These are phyloP conservation scores for Dothistroma pini DNA, from an alignment of 2,329 filamentous ascomycete species.

Conservation along the genomic window DNA sequence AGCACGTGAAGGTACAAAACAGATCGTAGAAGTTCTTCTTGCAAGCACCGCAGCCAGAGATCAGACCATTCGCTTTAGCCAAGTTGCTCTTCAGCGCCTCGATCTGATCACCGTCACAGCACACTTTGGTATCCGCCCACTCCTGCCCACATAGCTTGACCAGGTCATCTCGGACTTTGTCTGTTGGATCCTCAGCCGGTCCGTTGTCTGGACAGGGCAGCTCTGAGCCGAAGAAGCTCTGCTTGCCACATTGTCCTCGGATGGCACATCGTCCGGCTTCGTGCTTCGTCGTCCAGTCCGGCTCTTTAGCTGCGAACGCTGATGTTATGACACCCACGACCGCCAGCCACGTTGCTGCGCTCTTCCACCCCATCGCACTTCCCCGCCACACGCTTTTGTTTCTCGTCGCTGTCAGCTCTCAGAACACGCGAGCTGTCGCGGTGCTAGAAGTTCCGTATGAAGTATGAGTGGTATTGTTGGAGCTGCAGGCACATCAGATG, in stretches of 20 bases:
- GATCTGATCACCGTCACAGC: conserved; percentile 79
- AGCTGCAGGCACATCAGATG: neutral
- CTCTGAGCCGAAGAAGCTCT: conserved; percentile 83
- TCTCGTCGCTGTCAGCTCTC: neutral
- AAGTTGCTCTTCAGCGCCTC: conserved; percentile 78
- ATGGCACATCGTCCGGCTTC: conserved; percentile 88
- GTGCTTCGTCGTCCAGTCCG: conserved; percentile 47
- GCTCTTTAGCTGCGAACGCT: conserved; percentile 6
- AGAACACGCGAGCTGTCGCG: neutral
- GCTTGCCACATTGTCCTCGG: conserved; percentile 84
- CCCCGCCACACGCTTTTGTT: neutral
- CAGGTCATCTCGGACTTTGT: conserved; percentile 69
- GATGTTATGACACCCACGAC: neutral
- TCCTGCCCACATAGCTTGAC: conserved; percentile 81
- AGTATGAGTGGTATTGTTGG: neutral
- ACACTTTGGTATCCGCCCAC: conserved; percentile 80
- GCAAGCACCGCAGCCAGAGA: conserved; percentile 92
- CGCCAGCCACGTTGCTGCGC: conserved; percentile 3
- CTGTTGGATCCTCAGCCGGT: conserved; percentile 68
- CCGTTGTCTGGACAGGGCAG: conserved; percentile 92
- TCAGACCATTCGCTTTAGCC: conserved; percentile 80
- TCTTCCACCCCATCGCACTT: conserved; percentile 6
- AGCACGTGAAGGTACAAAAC: conserved; percentile 98
- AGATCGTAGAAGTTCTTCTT: conserved; percentile 98
- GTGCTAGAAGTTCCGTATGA: neutral